phyloP scores from a whole-genome alignment of 2,329 filamentous ascomycete genomes.

The Diplodia scrobiculata region DNA sequence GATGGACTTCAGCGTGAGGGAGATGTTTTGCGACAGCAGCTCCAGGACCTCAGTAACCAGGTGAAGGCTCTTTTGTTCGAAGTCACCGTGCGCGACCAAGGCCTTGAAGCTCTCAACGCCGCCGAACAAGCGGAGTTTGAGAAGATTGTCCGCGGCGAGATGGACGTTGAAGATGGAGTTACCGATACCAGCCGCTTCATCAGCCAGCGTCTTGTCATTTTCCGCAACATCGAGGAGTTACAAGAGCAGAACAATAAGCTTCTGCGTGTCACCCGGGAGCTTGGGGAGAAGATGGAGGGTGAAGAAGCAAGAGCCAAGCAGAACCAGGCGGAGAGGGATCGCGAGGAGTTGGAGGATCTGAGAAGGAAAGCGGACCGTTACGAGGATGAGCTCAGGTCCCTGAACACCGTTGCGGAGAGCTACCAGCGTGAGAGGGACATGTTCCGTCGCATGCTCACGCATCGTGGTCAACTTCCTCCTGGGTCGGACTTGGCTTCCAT shows the following conservation, averaged over 20 bases:
- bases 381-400: conserved; percentile 80
- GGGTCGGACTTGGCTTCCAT: conserved; percentile 65
- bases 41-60: conserved; percentile 86
- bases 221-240: conserved; percentile 80
- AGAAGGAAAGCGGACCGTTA: conserved; percentile 74
- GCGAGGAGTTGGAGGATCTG: conserved; percentile 72
- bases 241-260: conserved; percentile 87
- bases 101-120: conserved; percentile 67
- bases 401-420: conserved; percentile 82
- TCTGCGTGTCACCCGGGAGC: conserved; percentile 76
- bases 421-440: conserved; percentile 96
- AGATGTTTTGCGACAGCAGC: conserved; percentile 78
- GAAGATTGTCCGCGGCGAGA: conserved; percentile 72
- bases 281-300: conserved; percentile 88
- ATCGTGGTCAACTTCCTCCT: conserved; percentile 64
- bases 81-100: conserved; percentile 78
- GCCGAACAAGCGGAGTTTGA: conserved; percentile 76
- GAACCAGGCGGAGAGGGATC: conserved; percentile 57
- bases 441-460: conserved; percentile 91
- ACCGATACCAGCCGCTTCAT: conserved; percentile 88
- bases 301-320: conserved; percentile 73
- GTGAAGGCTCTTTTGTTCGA: conserved; percentile 89
- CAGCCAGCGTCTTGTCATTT: conserved; percentile 83
- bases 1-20: conserved; percentile 64
- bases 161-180: conserved; percentile 68